Evolutionary conservation across 768 basidiomycete genomes (phyloP).

Genomic region (Infundibulicybe gibba): DNA sequence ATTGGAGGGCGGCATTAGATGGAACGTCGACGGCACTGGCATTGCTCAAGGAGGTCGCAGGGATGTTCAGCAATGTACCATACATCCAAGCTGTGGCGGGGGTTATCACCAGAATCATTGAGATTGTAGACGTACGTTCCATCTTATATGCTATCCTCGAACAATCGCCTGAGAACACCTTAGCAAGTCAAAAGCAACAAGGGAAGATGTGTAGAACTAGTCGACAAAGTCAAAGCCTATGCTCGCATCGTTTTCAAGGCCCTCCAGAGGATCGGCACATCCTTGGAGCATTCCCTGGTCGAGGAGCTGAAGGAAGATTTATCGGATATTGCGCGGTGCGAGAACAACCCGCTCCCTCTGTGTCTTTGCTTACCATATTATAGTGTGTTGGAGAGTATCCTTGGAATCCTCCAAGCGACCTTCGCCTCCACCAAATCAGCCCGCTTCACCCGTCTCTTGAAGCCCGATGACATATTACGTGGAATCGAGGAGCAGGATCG

Average conservation of each 20-base stretch:
- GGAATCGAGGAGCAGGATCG: slow-evolving; percentile 19
- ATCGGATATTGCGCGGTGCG: slow-evolving; percentile 12
- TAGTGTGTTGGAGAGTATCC: slow-evolving; percentile 18
- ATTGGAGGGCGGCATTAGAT: too few species aligned
- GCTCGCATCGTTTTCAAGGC: too few species aligned
- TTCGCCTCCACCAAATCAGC: slow-evolving; percentile 3
- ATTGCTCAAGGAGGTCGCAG: too few species aligned
- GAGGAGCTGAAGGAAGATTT: slow-evolving; percentile 18
- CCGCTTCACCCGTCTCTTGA: slow-evolving; percentile 12
- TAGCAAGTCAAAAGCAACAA: slow-evolving; percentile 20
- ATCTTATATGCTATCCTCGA: too few species aligned
- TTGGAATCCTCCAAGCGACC: slow-evolving; percentile 11
- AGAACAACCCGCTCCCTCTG: neutral
- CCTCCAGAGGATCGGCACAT: too few species aligned
- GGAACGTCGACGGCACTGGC: too few species aligned
- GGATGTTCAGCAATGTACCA: too few species aligned
- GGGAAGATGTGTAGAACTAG: slow-evolving; percentile 16
- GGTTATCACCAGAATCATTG: too few species aligned
- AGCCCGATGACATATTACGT: slow-evolving; percentile 14
- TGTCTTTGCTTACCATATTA: neutral
- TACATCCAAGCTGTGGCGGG: too few species aligned
- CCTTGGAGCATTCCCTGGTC: slow-evolving; percentile 16
- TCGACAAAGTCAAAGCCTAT: too few species aligned
- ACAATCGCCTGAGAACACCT: too few species aligned
- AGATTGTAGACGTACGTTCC: too few species aligned